Percentiles rank a stretch among this genome's conserved stretches.
Evolutionary conservation across 2,329 filamentous ascomycete species (phyloP).

Genomic region (Exophiala spinifera): DNA sequence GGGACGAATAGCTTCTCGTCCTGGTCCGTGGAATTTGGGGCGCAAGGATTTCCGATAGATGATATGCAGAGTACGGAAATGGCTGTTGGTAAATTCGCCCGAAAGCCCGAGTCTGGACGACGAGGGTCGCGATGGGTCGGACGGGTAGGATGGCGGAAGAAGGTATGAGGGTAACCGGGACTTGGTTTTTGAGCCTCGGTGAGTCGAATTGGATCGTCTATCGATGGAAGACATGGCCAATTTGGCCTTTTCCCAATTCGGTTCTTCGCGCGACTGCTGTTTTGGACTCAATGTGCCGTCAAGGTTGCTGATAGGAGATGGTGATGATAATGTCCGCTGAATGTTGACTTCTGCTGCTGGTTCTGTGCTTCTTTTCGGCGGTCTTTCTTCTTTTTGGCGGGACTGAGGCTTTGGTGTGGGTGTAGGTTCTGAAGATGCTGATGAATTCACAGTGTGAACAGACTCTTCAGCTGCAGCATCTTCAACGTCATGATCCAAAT

Average conservation of each 20-base stretch:
- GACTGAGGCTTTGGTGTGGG: not conserved
- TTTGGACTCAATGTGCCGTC: not conserved
- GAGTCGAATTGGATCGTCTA: not conserved
- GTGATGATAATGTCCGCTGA: not conserved
- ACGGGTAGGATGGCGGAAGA: slow-evolving; percentile 28
- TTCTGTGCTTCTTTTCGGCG: not conserved
- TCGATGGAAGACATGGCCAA: slow-evolving; percentile 11
- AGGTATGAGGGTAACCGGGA: slow-evolving; percentile 25
- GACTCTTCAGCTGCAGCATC: not conserved
- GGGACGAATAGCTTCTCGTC: slow-evolving; percentile 16
- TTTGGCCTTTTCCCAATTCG: slow-evolving; percentile 14
- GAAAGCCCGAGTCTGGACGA: slow-evolving; percentile 15
- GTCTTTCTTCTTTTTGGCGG: not conserved
- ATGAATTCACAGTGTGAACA: not conserved
- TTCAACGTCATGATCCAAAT: not conserved
- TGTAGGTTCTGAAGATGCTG: slow-evolving; percentile 1
- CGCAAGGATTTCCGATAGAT: slow-evolving; percentile 29
- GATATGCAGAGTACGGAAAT: slow-evolving; percentile 30
- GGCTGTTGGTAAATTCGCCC: slow-evolving; percentile 28
- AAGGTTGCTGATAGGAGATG: not conserved
- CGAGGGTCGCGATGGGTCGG: slow-evolving; percentile 17
- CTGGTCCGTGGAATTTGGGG: slow-evolving; percentile 25
- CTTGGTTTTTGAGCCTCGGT: not conserved
- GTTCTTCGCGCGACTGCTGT: not conserved
- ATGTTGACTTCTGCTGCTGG: not conserved